Conservation (phyloP, 805 yeast genomes). For the Candida tibetensis region DNA sequence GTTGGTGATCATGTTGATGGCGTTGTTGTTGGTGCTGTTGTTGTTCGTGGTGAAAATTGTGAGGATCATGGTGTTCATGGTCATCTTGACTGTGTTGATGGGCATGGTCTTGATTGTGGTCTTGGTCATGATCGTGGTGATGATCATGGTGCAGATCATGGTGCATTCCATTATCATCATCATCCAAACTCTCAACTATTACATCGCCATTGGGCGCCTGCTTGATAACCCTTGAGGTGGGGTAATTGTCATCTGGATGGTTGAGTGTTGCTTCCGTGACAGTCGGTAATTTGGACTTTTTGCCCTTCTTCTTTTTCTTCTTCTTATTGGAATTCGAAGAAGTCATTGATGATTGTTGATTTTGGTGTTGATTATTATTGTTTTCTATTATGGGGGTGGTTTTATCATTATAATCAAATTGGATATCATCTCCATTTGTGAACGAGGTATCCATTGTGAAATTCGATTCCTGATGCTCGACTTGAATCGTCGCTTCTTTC, state of each 20-base stretch:
- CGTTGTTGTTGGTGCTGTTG: neutral
- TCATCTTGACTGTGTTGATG: slow-evolving; percentile 8
- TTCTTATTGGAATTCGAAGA: slow-evolving; percentile 14
- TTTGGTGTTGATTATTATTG: slow-evolving; percentile 5
- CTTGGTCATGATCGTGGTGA: slow-evolving; percentile 1
- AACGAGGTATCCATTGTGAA: slow-evolving; percentile 7
- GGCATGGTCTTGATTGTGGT: slow-evolving; percentile 5
- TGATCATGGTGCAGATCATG: neutral
- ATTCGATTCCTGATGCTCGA: neutral
- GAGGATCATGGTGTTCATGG: slow-evolving; percentile 11
- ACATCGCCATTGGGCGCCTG: slow-evolving; percentile 76
- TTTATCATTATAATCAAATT: slow-evolving; percentile 21
- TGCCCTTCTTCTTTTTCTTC: slow-evolving; percentile 32
- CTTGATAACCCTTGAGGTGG: slow-evolving; percentile 66
- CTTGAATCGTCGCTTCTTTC: neutral
- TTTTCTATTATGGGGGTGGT: slow-evolving; percentile 6
- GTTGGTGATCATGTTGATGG: slow-evolving; percentile 1
- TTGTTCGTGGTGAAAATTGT: neutral
- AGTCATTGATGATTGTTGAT: neutral
- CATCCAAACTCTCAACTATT: slow-evolving; percentile 58
- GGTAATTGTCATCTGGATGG: slow-evolving; percentile 62
- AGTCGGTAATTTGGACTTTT: slow-evolving; percentile 9
- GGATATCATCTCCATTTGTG: slow-evolving; percentile 35
- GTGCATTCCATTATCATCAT: slow-evolving; percentile 12
- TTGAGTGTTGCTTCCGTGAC: slow-evolving; percentile 44